A percentile compares a stretch with the other conserved stretches of the same genome.
These are phyloP conservation scores for Pseudogymnoascus sp. DNA, from an alignment of 2,329 filamentous ascomycete species.

Conservation along the genomic window DNA sequence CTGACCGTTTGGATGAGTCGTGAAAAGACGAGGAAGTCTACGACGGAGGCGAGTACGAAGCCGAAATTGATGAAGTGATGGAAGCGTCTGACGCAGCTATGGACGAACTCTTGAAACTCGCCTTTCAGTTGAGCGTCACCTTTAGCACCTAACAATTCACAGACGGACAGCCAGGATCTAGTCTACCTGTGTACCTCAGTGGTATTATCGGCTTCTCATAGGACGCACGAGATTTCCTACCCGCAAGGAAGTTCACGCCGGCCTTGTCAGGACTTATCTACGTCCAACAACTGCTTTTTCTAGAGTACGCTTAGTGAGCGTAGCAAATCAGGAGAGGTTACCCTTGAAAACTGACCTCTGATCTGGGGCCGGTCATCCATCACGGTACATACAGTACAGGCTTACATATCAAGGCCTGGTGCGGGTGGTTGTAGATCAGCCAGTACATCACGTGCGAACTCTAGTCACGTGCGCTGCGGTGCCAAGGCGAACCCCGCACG, in stretches of 20 bases:
- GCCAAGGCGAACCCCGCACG: too few relatives aligned
- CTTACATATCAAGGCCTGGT: too few relatives aligned
- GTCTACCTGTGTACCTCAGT: background rate
- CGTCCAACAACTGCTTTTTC: background rate
- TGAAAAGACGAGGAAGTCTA: background rate
- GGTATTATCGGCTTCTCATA: background rate
- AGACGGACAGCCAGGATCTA: background rate
- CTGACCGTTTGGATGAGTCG: background rate
- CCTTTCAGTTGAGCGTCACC: constrained; percentile 12
- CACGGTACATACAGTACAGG: too few relatives aligned
- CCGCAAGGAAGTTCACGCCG: background rate
- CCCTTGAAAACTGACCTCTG: too few relatives aligned
- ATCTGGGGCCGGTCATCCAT: too few relatives aligned
- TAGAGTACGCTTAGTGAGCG: background rate
- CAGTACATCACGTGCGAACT: too few relatives aligned
- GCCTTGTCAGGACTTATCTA: background rate
- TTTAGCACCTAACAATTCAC: background rate
- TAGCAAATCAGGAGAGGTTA: background rate
- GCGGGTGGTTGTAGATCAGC: too few relatives aligned
- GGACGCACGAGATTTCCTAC: background rate
- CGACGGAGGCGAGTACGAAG: background rate
- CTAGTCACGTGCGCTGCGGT: too few relatives aligned
- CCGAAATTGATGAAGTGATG: background rate
- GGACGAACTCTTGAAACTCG: constrained; percentile 11
- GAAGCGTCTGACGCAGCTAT: background rate